phyloP scores from a whole-genome alignment of 208 protist genomes.

The Crithidia mellificae region DNA sequence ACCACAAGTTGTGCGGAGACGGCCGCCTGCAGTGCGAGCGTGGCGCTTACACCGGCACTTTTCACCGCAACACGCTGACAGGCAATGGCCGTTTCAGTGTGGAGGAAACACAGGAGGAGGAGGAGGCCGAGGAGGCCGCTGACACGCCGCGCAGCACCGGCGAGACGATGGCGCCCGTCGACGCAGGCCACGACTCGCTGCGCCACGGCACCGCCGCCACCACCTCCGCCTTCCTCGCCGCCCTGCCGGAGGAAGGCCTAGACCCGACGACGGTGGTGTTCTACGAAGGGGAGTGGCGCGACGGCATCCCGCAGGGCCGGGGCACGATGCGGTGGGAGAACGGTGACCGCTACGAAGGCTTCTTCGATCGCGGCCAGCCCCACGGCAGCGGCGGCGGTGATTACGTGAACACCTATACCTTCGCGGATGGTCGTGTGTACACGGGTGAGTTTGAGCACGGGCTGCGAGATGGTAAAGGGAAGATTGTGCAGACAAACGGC shows the following conservation, averaged over 20 bases:
- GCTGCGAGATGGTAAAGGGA: constrained; percentile 52
- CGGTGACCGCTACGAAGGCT: constrained; percentile 48
- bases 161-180: constrained; percentile 7
- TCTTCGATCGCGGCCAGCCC: constrained; percentile 37
- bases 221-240: constrained; percentile 1
- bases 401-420: constrained; percentile 25
- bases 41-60: constrained; percentile 35
- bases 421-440: constrained; percentile 60
- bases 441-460: constrained; percentile 48
- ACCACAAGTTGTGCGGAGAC: constrained; percentile 8
- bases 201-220: not conserved
- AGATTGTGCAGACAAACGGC: constrained; percentile 44
- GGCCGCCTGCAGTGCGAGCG: constrained; percentile 4
- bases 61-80: constrained; percentile 27
- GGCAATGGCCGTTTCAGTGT: constrained; percentile 42
- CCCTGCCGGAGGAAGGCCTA: not conserved
- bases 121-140: not conserved
- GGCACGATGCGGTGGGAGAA: constrained; percentile 22
- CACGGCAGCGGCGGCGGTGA: constrained; percentile 25
- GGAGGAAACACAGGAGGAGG: too few relatives aligned
- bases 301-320: constrained; percentile 15
- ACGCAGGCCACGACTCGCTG: not conserved
- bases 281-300: constrained; percentile 40
- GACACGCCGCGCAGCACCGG: constrained; percentile 20
- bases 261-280: constrained; percentile 14